Evolutionary conservation across 2,329 filamentous ascomycete genomes (phyloP).

Genomic region (Fusarium aywerte): DNA sequence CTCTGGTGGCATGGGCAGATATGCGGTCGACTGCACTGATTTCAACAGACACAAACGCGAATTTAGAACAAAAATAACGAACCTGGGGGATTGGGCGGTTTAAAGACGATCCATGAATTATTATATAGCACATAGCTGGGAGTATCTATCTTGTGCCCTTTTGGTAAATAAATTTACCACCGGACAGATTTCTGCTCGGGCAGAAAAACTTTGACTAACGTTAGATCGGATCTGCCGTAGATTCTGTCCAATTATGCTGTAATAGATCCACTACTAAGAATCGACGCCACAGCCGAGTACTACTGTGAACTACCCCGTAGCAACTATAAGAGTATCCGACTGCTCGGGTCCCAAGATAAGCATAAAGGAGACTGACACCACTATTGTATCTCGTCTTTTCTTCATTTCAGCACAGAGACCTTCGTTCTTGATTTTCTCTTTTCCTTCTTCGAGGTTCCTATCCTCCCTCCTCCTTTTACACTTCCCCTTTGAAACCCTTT

Average conservation of each 20-base stretch:
- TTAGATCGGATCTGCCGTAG: background rate
- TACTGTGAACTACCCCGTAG: background rate
- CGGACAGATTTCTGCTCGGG: background rate
- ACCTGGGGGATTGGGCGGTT: background rate
- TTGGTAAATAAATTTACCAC: background rate
- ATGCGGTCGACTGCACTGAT: too few species aligned
- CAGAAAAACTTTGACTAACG: background rate
- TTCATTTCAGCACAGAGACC: too few species aligned
- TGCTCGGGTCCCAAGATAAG: background rate
- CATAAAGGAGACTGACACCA: background rate
- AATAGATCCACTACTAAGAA: background rate
- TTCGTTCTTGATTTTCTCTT: background rate
- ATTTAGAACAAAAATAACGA: background rate
- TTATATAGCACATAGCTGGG: background rate
- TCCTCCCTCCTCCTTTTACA: too few species aligned
- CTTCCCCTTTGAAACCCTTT: background rate
- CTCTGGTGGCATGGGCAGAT: background rate
- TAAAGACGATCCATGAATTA: background rate
- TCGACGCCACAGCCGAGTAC: background rate
- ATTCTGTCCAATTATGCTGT: background rate
- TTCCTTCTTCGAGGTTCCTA: too few species aligned
- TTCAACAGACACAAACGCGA: background rate
- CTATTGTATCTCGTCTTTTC: background rate
- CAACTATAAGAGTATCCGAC: background rate
- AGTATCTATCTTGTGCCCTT: background rate